Conservation (phyloP, 352 stramenopile species). For the Poterioochromonas sp. region DNA sequence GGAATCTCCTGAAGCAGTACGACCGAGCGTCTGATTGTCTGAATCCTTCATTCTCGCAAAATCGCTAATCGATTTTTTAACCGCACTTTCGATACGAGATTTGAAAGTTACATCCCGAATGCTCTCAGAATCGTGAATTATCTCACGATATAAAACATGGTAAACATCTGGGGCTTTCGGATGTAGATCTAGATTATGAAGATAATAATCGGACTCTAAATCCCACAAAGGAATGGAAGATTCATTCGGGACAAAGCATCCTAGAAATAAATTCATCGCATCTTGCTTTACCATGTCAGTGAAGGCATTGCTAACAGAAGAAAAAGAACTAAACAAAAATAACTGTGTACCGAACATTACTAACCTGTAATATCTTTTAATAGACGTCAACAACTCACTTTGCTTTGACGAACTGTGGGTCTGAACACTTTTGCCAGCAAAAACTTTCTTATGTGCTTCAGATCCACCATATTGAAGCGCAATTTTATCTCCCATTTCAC, state of each 20-base stretch:
- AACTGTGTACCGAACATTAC: no score
- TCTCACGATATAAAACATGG: constrained; percentile 40
- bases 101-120: constrained; percentile 50
- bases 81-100: no score
- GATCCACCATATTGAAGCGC: constrained; percentile 98
- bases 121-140: constrained; percentile 53
- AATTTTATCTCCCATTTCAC: constrained; percentile 90
- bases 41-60: no score
- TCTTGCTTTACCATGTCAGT: constrained; percentile 96
- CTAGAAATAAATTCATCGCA: constrained; percentile 98
- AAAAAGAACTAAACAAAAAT: constrained; percentile 69
- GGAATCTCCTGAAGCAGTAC: no score
- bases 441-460: constrained; percentile 97
- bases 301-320: constrained; percentile 98
- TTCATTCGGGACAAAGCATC: constrained; percentile 65
- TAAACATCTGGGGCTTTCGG: neutral
- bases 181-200: constrained; percentile 54
- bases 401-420: constrained; percentile 56
- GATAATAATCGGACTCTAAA: constrained; percentile 70
- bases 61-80: no score
- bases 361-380: constrained; percentile 96
- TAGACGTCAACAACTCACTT: constrained; percentile 93
- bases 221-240: constrained; percentile 52
- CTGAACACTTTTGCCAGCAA: constrained; percentile 54
- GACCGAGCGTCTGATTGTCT: no score